phyloP scores from a whole-genome alignment of 371 early-diverging fungal genomes.

The Saksenaea vasiformis region DNA sequence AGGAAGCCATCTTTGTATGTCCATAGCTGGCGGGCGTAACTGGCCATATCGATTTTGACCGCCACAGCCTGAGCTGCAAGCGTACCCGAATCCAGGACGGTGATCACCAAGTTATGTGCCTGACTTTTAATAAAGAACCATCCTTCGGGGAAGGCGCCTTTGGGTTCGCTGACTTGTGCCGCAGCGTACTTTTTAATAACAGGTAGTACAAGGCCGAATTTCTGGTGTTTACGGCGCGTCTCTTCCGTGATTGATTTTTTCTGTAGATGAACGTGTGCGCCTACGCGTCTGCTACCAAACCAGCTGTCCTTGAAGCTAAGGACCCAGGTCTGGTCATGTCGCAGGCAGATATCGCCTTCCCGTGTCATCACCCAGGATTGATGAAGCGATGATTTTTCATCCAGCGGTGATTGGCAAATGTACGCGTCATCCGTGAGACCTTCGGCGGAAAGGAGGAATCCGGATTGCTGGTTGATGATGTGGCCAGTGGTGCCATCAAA shows the following conservation, averaged over 20 bases:
- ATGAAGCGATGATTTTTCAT: slow-evolving; percentile 14
- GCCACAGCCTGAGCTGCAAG: slow-evolving; percentile 46
- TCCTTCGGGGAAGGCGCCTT: slow-evolving; percentile 53
- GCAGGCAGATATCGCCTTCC: slow-evolving; percentile 44
- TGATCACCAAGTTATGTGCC: slow-evolving; percentile 48
- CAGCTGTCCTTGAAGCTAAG: slow-evolving; percentile 54
- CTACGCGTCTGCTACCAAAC: slow-evolving; percentile 42
- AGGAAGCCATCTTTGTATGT: slow-evolving; percentile 54
- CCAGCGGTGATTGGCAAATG: slow-evolving; percentile 32
- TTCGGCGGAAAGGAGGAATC: slow-evolving; percentile 53
- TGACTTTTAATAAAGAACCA: slow-evolving; percentile 69
- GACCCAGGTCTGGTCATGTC: slow-evolving; percentile 40
- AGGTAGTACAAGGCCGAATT: slow-evolving; percentile 44
- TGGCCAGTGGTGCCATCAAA: slow-evolving; percentile 38
- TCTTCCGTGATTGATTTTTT: slow-evolving; percentile 20
- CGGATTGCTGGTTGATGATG: slow-evolving; percentile 53
- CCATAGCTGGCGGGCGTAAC: slow-evolving; percentile 60
- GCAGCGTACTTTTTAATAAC: slow-evolving; percentile 34
- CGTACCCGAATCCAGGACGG: slow-evolving; percentile 35
- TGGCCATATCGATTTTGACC: slow-evolving; percentile 46
- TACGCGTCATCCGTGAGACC: slow-evolving; percentile 45
- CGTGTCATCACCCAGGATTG: slow-evolving; percentile 39
- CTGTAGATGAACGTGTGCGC: slow-evolving; percentile 45
- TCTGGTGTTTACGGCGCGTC: slow-evolving; percentile 27
- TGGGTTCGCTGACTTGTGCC: slow-evolving; percentile 16